These are phyloP conservation scores for Apiospora rasikravindrae DNA, from an alignment of 2,329 filamentous ascomycete genomes.

Conservation along the genomic window DNA sequence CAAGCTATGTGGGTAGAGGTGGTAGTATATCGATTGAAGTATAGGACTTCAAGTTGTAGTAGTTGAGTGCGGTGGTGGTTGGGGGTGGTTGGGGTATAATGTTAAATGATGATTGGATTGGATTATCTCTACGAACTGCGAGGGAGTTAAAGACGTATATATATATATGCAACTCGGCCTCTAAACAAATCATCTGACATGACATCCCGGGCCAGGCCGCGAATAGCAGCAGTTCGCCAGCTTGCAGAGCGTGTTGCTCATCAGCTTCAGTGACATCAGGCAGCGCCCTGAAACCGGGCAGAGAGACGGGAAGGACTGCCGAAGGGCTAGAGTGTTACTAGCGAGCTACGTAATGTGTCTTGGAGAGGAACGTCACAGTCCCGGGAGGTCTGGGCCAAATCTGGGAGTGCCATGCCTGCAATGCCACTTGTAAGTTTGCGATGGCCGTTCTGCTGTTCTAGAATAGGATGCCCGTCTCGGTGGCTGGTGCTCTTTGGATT, in stretches of 20 bases:
- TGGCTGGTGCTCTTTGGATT: background rate
- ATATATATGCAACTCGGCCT: background rate
- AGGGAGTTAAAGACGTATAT: background rate
- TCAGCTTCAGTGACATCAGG: conserved; percentile 14
- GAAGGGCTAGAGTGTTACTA: background rate
- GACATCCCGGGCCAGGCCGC: background rate
- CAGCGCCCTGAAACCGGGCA: conserved; percentile 9
- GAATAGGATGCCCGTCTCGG: background rate
- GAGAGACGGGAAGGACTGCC: background rate
- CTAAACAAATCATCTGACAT: background rate
- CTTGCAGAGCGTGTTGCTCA: background rate
- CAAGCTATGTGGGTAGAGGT: background rate
- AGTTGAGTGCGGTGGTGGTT: background rate
- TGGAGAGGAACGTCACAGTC: background rate
- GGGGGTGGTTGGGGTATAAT: conserved; percentile 15
- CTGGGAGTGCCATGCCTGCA: background rate
- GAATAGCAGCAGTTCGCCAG: background rate
- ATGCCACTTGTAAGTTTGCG: background rate
- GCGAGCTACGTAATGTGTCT: conserved; percentile 12
- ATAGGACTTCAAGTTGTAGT: background rate
- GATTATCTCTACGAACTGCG: background rate
- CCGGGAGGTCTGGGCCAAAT: background rate
- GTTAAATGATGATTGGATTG: background rate
- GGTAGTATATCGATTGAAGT: background rate
- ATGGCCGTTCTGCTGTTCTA: background rate